Evolutionary conservation across 345 rosid genomes (phyloP), one percentile per base, ranked within the genome.

Genomic region (Gossypium bickii): DNA sequence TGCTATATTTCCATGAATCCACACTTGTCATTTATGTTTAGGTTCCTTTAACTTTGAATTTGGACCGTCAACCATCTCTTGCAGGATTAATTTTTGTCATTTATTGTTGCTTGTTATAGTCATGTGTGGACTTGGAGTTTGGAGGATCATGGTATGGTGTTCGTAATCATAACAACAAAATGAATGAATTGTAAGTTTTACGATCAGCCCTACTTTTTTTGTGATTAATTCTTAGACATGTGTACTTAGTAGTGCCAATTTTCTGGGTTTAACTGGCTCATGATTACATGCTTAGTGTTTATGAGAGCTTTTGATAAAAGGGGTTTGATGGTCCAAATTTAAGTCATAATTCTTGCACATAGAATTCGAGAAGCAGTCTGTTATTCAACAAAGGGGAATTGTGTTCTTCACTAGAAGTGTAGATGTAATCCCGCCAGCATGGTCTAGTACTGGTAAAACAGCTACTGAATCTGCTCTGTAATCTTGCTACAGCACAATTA

Each of bases 121-220:
- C 49, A 81, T 87, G 88, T 86, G 85, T 18, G 86, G 86, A 27
- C 1, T 77, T 0, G 85, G 85, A 73, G 27, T 56, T 79, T 34
- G 86, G 85, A 66, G 86, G 84, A 10, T 71, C 86, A 58, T 81
- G 78, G 55, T 85, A 80, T 76, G 86, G 83, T 84, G 70, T 84
- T 18, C 81, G 77, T 73, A 82, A 81, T 41, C 83, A 76, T 76
- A 86, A 85, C 67, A 79, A 57, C 56, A 81, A 12, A 80, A 74
- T 87, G 18, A 83, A 78, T 71, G 86, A 85, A 58, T 72, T 73
- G 88, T 83, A 74, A 81, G 86, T 78, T 53, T 2, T 51, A 57
- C 16, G 7, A 15, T 56, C 17, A 25, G 41, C 49, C 15, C 3
- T 2, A 22, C 8, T 55, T 8, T 64, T 29, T 17, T 4, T 65